phyloP scores from a whole-genome alignment of 352 stramenopile genomes.

The Phytophthora hibernalis region DNA sequence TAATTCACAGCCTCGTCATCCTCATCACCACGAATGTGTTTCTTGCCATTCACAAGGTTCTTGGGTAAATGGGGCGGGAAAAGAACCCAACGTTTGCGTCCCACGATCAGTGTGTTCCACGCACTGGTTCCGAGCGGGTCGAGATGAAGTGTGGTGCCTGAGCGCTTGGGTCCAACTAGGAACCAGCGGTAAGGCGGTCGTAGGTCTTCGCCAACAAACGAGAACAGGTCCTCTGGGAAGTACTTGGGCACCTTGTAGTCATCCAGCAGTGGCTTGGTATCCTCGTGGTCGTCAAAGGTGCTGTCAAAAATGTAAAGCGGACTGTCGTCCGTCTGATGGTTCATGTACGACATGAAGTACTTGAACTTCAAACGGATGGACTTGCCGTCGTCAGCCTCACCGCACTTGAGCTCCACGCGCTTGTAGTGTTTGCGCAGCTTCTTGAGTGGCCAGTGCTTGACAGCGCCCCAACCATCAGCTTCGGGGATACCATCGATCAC shows the following conservation, averaged over 20 bases:
- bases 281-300: conserved; percentile 88
- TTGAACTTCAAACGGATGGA: conserved; percentile 86
- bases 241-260: conserved; percentile 87
- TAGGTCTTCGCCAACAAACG: conserved; percentile 78
- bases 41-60: conserved; percentile 77
- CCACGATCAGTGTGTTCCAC: conserved; percentile 96
- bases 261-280: conserved; percentile 74
- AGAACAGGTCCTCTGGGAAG: conserved; percentile 87
- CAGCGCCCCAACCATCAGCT: conserved; percentile 72
- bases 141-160: conserved; percentile 94
- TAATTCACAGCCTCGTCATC: conserved; percentile 95
- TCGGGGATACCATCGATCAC: conserved; percentile 89
- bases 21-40: conserved; percentile 86
- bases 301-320: conserved; percentile 99
- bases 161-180: conserved; percentile 93
- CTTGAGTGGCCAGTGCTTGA: conserved; percentile 82
- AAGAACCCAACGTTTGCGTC: conserved; percentile 97
- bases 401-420: conserved; percentile 78
- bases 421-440: conserved; percentile 83
- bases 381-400: conserved; percentile 82
- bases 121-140: conserved; percentile 96
- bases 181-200: conserved; percentile 97
- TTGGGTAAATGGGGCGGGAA: conserved; percentile 93
- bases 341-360: conserved; percentile 81
- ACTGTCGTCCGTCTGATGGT: conserved; percentile 84